Percentiles rank a stretch among this genome's conserved stretches.
These are phyloP conservation scores for Phytophthora colocasiae DNA, from an alignment of 352 stramenopile species.

Conservation along the genomic window DNA sequence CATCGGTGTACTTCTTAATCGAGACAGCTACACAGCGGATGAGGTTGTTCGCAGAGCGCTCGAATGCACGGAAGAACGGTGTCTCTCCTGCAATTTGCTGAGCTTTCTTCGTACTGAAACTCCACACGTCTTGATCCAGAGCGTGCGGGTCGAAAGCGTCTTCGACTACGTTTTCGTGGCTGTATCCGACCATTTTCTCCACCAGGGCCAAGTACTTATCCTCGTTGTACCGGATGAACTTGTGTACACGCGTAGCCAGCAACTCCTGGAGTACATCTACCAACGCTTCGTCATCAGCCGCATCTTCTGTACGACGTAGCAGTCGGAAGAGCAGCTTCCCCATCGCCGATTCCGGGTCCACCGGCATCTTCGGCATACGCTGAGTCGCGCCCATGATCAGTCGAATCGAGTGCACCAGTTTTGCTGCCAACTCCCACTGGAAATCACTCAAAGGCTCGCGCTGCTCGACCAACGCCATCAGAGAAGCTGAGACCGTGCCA, in stretches of 20 bases:
- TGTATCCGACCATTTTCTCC: slow-evolving; percentile 60
- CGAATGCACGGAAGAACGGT: slow-evolving; percentile 39
- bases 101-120: slow-evolving; percentile 36
- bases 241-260: slow-evolving; percentile 53
- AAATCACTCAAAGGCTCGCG: slow-evolving; percentile 46
- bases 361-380: slow-evolving; percentile 19
- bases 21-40: slow-evolving; percentile 35
- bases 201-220: slow-evolving; percentile 45
- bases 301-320: slow-evolving; percentile 40
- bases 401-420: slow-evolving; percentile 63
- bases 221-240: slow-evolving; percentile 66
- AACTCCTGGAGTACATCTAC: slow-evolving; percentile 60
- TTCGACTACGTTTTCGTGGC: slow-evolving; percentile 40
- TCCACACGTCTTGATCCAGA: slow-evolving; percentile 41
- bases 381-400: slow-evolving; percentile 45
- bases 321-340: slow-evolving; percentile 68
- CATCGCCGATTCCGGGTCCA: slow-evolving; percentile 55
- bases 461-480: slow-evolving; percentile 57
- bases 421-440: slow-evolving; percentile 54
- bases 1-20: slow-evolving; percentile 8
- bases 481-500: slow-evolving; percentile 53
- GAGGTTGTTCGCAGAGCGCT: slow-evolving; percentile 40
- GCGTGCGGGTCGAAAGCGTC: slow-evolving; percentile 48
- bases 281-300: slow-evolving; percentile 13
- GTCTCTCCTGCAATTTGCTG: slow-evolving; percentile 22